A percentile compares a stretch with the other conserved stretches of the same genome.
These are phyloP conservation scores for Prasinococcaceae sp. DNA, from an alignment of 139 green algal species.

Conservation along the genomic window DNA sequence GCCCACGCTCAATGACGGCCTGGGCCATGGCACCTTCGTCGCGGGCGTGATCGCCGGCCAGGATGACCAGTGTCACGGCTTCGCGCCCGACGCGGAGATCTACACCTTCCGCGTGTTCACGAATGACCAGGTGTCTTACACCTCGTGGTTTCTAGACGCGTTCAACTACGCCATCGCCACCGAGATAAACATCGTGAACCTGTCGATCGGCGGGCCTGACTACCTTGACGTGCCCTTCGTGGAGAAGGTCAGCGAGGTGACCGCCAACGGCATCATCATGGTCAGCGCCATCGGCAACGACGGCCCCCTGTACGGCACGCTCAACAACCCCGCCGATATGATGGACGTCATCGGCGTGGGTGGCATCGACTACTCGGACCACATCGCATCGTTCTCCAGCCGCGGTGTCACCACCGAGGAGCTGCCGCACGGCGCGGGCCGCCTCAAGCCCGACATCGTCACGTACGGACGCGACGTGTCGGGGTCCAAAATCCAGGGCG, in stretches of 20 bases:
- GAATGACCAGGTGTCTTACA: slow-evolving; percentile 93
- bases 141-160: slow-evolving; percentile 96
- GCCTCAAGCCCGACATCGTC: slow-evolving; percentile 90
- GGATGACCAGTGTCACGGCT: slow-evolving; percentile 63
- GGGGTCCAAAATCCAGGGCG: slow-evolving; percentile 71
- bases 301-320: slow-evolving; percentile 87
- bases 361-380: slow-evolving; percentile 71
- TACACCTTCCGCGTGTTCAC: slow-evolving; percentile 92
- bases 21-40: slow-evolving; percentile 95
- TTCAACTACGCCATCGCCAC: slow-evolving; percentile 95
- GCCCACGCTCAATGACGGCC: slow-evolving; percentile 72
- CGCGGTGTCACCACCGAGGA: slow-evolving; percentile 95
- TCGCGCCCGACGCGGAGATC: slow-evolving; percentile 83
- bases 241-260: slow-evolving; percentile 91
- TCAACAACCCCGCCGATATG: slow-evolving; percentile 97
- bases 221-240: slow-evolving; percentile 96
- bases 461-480: slow-evolving; percentile 84
- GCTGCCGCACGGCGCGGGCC: slow-evolving; percentile 54
- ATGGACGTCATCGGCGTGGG: slow-evolving; percentile 94
- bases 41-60: slow-evolving; percentile 76
- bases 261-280: slow-evolving; percentile 84
- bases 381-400: slow-evolving; percentile 82
- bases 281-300: slow-evolving; percentile 61
- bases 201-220: slow-evolving; percentile 94
- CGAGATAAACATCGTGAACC: slow-evolving; percentile 85